phyloP scores from a whole-genome alignment of 495 filamentous ascomycete species.

The Neurospora terricola region DNA sequence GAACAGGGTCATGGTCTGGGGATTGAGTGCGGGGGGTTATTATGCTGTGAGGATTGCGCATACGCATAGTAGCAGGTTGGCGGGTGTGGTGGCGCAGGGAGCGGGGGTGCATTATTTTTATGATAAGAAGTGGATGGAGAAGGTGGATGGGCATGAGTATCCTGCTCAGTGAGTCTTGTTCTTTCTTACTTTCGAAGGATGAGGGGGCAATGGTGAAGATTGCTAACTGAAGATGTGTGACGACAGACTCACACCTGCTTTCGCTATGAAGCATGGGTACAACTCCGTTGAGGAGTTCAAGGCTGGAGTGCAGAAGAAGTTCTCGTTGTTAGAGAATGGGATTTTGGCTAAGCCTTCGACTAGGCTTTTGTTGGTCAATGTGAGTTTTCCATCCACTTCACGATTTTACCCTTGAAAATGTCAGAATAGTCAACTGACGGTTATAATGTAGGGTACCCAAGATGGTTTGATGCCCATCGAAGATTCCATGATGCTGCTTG shows the following conservation, averaged over 20 bases:
- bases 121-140: conserved; percentile 51
- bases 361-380: conserved; percentile 58
- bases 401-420: not conserved
- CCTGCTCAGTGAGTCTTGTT: conserved; percentile 50
- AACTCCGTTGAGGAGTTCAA: conserved; percentile 48
- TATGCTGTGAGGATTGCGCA: conserved; percentile 67
- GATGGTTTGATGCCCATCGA: conserved; percentile 73
- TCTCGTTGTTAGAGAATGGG: conserved; percentile 62
- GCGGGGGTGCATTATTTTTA: conserved; percentile 63
- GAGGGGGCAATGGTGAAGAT: too few species aligned
- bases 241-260: conserved; percentile 46
- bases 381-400: conserved; percentile 21
- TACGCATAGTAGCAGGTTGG: conserved; percentile 51
- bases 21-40: conserved; percentile 64
- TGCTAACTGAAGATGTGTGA: not conserved
- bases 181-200: not conserved
- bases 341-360: conserved; percentile 54
- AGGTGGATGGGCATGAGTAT: conserved; percentile 66
- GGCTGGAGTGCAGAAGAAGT: conserved; percentile 53
- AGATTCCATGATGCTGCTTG: conserved; percentile 57
- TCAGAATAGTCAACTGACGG: not conserved
- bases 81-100: conserved; percentile 58
- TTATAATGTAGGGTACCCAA: conserved; percentile 44
- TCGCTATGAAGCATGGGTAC: conserved; percentile 66
- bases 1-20: conserved; percentile 56